Evolutionary conservation across 225 moss, liverwort and hornwort species (phyloP).

Genomic region (Antitrichia curtipendula): DNA sequence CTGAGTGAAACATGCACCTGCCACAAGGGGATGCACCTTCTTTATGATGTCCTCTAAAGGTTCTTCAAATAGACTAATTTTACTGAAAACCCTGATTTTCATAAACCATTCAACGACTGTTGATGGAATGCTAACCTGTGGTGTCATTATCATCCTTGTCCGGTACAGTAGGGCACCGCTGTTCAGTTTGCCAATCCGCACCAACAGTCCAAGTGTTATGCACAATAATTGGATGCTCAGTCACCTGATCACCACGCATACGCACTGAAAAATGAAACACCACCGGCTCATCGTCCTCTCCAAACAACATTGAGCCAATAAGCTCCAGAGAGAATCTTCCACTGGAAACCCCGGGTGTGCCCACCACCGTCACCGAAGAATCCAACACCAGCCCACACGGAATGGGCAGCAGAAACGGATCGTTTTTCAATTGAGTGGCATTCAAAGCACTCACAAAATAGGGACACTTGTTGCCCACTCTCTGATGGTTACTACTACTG

Average conservation of each 20-base stretch:
- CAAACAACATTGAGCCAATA: constrained; percentile 21
- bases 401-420: constrained; percentile 26
- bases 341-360: constrained; percentile 1
- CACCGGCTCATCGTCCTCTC: constrained; percentile 37
- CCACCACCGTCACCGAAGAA: constrained; percentile 47
- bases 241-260: constrained; percentile 16
- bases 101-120: background rate
- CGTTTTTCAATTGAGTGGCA: constrained; percentile 6
- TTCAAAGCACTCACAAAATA: constrained; percentile 32
- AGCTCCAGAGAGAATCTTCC: constrained; percentile 33
- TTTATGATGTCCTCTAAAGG: too few species aligned
- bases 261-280: constrained; percentile 40
- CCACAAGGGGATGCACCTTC: background rate
- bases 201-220: constrained; percentile 45
- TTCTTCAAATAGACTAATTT: background rate
- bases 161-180: constrained; percentile 48
- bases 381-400: constrained; percentile 43
- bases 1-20: background rate
- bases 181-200: constrained; percentile 60
- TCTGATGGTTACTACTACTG: background rate
- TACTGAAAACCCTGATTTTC: background rate
- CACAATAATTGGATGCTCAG: constrained; percentile 18
- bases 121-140: constrained; percentile 21
- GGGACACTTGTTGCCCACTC: constrained; percentile 24
- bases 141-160: background rate